Percentiles rank a stretch among this genome's conserved stretches.
Conservation (phyloP, 2,329 filamentous ascomycete species). For the Penicillium sp. region DNA sequence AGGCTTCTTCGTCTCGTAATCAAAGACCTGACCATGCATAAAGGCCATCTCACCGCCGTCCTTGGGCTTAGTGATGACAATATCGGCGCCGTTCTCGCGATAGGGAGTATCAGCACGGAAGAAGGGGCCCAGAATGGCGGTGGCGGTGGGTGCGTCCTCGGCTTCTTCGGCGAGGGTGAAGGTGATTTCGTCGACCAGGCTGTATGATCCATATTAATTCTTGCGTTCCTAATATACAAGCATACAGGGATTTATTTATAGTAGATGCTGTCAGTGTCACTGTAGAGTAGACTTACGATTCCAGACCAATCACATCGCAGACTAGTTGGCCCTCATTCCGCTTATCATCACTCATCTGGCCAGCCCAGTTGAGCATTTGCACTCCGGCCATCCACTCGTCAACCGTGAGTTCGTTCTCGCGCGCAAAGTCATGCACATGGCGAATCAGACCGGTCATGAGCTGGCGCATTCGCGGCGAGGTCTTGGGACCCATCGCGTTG, state of each 20-base stretch:
- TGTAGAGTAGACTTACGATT: conserved; percentile 49
- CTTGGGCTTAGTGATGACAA: conserved; percentile 57
- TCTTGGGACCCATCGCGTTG: conserved; percentile 72
- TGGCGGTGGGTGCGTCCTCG: conserved; percentile 65
- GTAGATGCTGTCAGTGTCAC: background rate
- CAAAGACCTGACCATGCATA: conserved; percentile 66
- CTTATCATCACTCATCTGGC: conserved; percentile 64
- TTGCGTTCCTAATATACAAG: background rate
- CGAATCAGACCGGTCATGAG: conserved; percentile 59
- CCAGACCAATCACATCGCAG: conserved; percentile 62
- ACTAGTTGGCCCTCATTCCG: conserved; percentile 67
- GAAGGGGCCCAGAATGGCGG: conserved; percentile 83
- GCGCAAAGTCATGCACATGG: conserved; percentile 63
- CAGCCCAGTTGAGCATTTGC: conserved; percentile 63
- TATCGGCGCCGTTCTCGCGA: conserved; percentile 69
- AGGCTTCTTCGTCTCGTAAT: conserved; percentile 65
- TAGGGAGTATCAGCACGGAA: conserved; percentile 74
- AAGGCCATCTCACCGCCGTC: conserved; percentile 61
- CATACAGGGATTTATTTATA: background rate
- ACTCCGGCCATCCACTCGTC: conserved; percentile 63
- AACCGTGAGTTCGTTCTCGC: conserved; percentile 61
- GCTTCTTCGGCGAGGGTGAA: conserved; percentile 63
- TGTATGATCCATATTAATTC: conserved; percentile 19
- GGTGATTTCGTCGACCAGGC: conserved; percentile 78
- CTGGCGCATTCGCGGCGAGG: conserved; percentile 66